Percentiles rank a stretch among this genome's conserved stretches.
These are phyloP conservation scores for Trichoderma erinaceum DNA, from an alignment of 495 filamentous ascomycete genomes.

Conservation along the genomic window DNA sequence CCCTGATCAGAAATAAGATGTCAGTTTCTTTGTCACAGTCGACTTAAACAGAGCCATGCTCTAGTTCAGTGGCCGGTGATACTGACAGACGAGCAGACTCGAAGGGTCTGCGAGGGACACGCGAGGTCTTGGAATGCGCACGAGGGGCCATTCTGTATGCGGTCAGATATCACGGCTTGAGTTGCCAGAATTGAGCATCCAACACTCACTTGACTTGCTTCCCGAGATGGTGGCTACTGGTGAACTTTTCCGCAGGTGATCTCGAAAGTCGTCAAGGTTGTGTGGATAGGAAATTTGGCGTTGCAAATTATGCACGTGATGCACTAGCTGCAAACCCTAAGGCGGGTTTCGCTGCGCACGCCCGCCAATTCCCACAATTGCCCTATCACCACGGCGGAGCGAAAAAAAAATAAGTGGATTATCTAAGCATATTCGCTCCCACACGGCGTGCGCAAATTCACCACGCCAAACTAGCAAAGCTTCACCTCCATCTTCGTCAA, in stretches of 20 bases:
- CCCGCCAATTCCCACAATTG: slow-evolving; percentile 17
- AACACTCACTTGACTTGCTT: slow-evolving; percentile 16
- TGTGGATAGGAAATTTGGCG: slow-evolving; percentile 28
- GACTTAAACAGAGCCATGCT: slow-evolving; percentile 98
- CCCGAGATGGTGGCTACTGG: slow-evolving; percentile 12
- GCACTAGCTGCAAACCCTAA: slow-evolving; percentile 7
- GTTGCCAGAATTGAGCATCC: neutral
- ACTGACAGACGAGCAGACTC: slow-evolving; percentile 99
- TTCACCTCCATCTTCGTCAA: slow-evolving; percentile 21
- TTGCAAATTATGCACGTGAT: slow-evolving; percentile 22
- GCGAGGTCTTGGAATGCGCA: slow-evolving; percentile 97
- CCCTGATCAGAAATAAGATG: slow-evolving; percentile 55
- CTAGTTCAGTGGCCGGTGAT: slow-evolving; percentile 90
- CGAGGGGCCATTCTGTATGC: slow-evolving; percentile 26
- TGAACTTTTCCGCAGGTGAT: slow-evolving; percentile 15
- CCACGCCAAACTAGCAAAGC: slow-evolving; percentile 30
- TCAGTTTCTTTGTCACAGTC: slow-evolving; percentile 54
- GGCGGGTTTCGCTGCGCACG: slow-evolving; percentile 15
- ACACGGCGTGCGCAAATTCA: slow-evolving; percentile 21
- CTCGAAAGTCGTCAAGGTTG: slow-evolving; percentile 33
- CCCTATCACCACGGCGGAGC: slow-evolving; percentile 24
- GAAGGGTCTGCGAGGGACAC: slow-evolving; percentile 81
- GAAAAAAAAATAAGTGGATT: slow-evolving; percentile 31
- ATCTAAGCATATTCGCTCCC: slow-evolving; percentile 24
- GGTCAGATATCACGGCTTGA: neutral